A percentile compares a stretch with the other conserved stretches of the same genome.
Conservation (phyloP, 805 yeast genomes). For the Candida hispaniensis region DNA sequence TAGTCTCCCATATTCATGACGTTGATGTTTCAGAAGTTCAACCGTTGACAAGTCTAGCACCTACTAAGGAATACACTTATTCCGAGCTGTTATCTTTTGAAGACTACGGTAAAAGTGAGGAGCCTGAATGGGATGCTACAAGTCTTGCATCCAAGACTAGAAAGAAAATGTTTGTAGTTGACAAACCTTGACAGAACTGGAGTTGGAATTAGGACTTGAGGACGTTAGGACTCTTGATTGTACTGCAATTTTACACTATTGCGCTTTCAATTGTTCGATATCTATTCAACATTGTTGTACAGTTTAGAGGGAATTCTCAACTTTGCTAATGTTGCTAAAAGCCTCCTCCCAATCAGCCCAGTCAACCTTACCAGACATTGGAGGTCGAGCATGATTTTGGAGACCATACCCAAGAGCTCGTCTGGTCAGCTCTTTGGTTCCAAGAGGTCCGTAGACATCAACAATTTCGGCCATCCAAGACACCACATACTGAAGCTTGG, state of each 20-base stretch:
- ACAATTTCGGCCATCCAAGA: slow-evolving; percentile 40
- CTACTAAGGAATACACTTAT: slow-evolving; percentile 10
- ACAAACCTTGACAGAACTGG: too few species aligned
- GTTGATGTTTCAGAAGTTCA: slow-evolving; percentile 11
- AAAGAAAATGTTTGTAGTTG: slow-evolving; percentile 1
- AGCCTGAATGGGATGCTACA: slow-evolving; percentile 8
- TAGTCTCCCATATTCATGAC: slow-evolving; percentile 15
- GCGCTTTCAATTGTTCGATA: too few species aligned
- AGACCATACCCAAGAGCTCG: slow-evolving; percentile 36
- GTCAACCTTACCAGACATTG: slow-evolving; percentile 27
- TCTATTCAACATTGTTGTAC: too few species aligned
- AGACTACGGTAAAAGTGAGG: slow-evolving; percentile 8
- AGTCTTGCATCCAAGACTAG: slow-evolving; percentile 10
- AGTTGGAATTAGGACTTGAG: too few species aligned
- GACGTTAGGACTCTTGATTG: too few species aligned
- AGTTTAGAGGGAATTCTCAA: slow-evolving; percentile 6
- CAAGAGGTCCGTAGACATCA: slow-evolving; percentile 36
- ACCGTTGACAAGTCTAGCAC: slow-evolving; percentile 11
- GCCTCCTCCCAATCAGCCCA: slow-evolving; percentile 17
- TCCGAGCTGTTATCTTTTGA: slow-evolving; percentile 10
- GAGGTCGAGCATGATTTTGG: slow-evolving; percentile 38
- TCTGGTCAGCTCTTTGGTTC: slow-evolving; percentile 37
- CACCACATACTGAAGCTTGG: slow-evolving; percentile 33
- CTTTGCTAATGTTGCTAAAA: slow-evolving; percentile 10
- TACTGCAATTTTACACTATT: too few species aligned